These are phyloP conservation scores for Lipomyces kockii DNA, from an alignment of 805 yeast species.

Conservation along the genomic window DNA sequence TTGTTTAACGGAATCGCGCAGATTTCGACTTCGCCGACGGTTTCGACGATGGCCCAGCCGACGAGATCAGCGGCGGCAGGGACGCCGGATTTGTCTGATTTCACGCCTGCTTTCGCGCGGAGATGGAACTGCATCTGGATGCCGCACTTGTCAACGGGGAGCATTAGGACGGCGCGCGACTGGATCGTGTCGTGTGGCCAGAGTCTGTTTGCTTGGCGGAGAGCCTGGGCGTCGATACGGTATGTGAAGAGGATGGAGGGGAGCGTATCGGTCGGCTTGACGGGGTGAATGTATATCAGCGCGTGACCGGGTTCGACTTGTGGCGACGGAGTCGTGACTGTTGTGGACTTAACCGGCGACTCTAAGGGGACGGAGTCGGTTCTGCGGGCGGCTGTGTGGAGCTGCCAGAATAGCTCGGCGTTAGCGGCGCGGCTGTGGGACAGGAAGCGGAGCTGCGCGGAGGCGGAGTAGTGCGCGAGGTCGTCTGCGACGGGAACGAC, in stretches of 20 bases:
- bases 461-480: slow-evolving; percentile 25
- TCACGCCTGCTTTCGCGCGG: slow-evolving; percentile 14
- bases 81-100: slow-evolving; percentile 15
- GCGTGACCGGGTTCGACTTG: slow-evolving; percentile 12
- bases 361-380: slow-evolving; percentile 1
- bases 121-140: slow-evolving; percentile 24
- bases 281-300: slow-evolving; percentile 36
- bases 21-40: slow-evolving; percentile 29
- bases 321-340: background rate
- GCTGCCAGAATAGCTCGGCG: slow-evolving; percentile 33
- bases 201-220: slow-evolving; percentile 35
- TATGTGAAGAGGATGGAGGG: slow-evolving; percentile 35
- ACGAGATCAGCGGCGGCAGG: slow-evolving; percentile 11
- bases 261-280: slow-evolving; percentile 35
- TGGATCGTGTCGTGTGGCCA: slow-evolving; percentile 39
- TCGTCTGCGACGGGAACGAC: background rate
- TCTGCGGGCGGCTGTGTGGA: slow-evolving; percentile 13
- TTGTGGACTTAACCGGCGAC: slow-evolving; percentile 4
- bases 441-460: slow-evolving; percentile 31
- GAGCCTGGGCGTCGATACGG: slow-evolving; percentile 27
- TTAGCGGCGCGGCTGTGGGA: slow-evolving; percentile 25
- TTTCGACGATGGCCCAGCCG: slow-evolving; percentile 29
- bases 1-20: slow-evolving; percentile 21
- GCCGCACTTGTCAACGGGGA: slow-evolving; percentile 36
- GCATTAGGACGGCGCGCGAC: slow-evolving; percentile 31